phyloP scores from a whole-genome alignment of 176 grass and related monocot genomes.

The Zoysia japonica region DNA sequence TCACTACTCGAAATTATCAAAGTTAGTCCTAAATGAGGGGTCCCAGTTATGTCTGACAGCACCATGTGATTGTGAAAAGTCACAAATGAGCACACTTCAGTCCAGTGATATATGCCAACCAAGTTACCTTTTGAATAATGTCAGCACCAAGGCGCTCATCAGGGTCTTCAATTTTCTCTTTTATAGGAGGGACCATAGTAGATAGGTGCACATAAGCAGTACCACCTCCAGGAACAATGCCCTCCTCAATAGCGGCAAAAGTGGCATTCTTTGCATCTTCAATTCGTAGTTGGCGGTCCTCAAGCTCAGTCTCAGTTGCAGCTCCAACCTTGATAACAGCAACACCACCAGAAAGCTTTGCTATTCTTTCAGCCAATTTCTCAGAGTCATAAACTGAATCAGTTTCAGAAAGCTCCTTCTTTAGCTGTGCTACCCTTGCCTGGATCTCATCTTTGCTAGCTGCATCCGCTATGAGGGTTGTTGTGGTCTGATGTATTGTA shows the following conservation, averaged over 20 bases:
- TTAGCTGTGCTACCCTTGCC: slow-evolving; percentile 53
- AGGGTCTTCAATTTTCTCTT: slow-evolving; percentile 52
- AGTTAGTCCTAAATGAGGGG: background rate
- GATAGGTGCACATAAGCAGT: slow-evolving; percentile 60
- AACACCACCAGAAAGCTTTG: slow-evolving; percentile 70
- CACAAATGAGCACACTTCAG: background rate
- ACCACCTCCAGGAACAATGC: slow-evolving; percentile 69
- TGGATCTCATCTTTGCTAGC: slow-evolving; percentile 70
- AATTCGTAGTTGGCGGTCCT: slow-evolving; percentile 58
- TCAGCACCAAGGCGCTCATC: slow-evolving; percentile 64
- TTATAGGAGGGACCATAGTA: slow-evolving; percentile 46
- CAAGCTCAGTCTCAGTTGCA: slow-evolving; percentile 60
- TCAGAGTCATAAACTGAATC: slow-evolving; percentile 52
- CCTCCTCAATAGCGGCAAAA: slow-evolving; percentile 63
- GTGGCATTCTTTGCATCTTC: slow-evolving; percentile 68
- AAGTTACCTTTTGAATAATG: slow-evolving; percentile 62
- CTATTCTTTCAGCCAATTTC: slow-evolving; percentile 60
- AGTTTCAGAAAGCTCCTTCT: slow-evolving; percentile 62
- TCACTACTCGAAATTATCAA: background rate
- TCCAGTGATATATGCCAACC: background rate
- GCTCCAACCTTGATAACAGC: slow-evolving; percentile 77
- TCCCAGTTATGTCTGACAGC: background rate
- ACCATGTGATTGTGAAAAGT: background rate
- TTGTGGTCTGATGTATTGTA: slow-evolving; percentile 52
- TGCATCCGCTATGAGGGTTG: slow-evolving; percentile 65